These are phyloP conservation scores for Mycena kentingensis DNA, from an alignment of 768 basidiomycete genomes.

Conservation along the genomic window DNA sequence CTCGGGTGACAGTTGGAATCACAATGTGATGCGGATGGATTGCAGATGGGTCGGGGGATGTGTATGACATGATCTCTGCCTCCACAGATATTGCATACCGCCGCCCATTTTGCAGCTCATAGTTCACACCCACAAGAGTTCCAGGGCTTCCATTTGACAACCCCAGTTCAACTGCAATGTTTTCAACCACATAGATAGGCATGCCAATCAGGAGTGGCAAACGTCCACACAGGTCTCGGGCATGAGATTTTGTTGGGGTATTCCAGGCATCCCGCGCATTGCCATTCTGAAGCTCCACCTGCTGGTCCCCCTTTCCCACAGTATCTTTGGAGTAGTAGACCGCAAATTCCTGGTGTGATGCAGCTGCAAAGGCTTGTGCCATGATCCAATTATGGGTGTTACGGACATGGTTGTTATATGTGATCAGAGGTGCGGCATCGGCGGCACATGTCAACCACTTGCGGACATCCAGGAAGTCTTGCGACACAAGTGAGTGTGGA, in stretches of 20 bases:
- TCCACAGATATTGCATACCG: conserved; percentile 19
- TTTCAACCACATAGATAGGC: conserved; percentile 20
- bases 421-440: conserved; percentile 12
- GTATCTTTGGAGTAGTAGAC: conserved; percentile 15
- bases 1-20: background rate
- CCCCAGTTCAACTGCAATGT: conserved; percentile 23
- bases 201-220: conserved; percentile 18
- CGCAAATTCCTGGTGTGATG: conserved; percentile 8
- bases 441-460: conserved; percentile 8
- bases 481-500: background rate
- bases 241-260: conserved; percentile 10
- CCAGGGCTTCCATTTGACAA: conserved; percentile 19
- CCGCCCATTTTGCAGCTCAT: conserved; percentile 1
- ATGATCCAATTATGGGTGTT: conserved; percentile 18
- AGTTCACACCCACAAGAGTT: conserved; percentile 11
- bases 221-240: conserved; percentile 18
- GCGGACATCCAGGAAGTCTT: background rate
- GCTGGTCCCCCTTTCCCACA: background rate
- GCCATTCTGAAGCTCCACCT: background rate
- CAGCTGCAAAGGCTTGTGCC: conserved; percentile 12
- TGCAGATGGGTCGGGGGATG: background rate
- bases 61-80: conserved; percentile 15
- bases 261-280: conserved; percentile 22
- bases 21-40: conserved; percentile 7
- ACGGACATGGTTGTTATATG: conserved; percentile 17